These are phyloP conservation scores for Metschnikowia picachoensis DNA, from an alignment of 805 yeast species.

Conservation along the genomic window DNA sequence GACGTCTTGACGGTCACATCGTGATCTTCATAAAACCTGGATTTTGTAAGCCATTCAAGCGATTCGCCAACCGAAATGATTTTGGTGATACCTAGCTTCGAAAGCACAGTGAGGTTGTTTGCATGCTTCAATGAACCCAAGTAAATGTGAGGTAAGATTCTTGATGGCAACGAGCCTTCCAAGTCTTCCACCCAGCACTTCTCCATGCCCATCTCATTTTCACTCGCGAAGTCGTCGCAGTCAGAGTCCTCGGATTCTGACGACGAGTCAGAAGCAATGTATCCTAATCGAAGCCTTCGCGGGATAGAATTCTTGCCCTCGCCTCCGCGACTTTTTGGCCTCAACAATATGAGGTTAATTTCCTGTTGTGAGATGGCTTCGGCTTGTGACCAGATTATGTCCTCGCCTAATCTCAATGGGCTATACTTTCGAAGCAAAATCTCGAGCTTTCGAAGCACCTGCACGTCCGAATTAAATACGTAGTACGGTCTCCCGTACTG, in stretches of 20 bases:
- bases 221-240: neutral
- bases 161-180: slow-evolving; percentile 76
- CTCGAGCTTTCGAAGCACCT: slow-evolving; percentile 62
- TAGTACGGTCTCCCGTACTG: slow-evolving; percentile 76
- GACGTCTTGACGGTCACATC: slow-evolving; percentile 22
- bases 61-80: slow-evolving; percentile 86
- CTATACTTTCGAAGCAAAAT: slow-evolving; percentile 56
- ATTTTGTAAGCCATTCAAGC: slow-evolving; percentile 55
- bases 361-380: slow-evolving; percentile 30
- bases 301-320: slow-evolving; percentile 7
- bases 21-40: slow-evolving; percentile 25
- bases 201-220: neutral
- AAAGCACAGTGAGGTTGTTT: slow-evolving; percentile 58
- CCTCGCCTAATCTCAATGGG: slow-evolving; percentile 34
- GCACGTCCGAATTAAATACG: slow-evolving; percentile 73
- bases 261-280: slow-evolving; percentile 25
- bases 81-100: slow-evolving; percentile 62
- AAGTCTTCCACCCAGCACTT: slow-evolving; percentile 38
- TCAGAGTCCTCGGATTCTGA: slow-evolving; percentile 18
- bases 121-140: slow-evolving; percentile 86
- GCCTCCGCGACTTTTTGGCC: slow-evolving; percentile 5
- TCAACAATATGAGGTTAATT: slow-evolving; percentile 33
- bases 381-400: slow-evolving; percentile 27
- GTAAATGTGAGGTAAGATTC: slow-evolving; percentile 77
- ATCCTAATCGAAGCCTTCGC: slow-evolving; percentile 23